phyloP scores from a whole-genome alignment of 2,329 filamentous ascomycete species.

The Pyricularia grisea region DNA sequence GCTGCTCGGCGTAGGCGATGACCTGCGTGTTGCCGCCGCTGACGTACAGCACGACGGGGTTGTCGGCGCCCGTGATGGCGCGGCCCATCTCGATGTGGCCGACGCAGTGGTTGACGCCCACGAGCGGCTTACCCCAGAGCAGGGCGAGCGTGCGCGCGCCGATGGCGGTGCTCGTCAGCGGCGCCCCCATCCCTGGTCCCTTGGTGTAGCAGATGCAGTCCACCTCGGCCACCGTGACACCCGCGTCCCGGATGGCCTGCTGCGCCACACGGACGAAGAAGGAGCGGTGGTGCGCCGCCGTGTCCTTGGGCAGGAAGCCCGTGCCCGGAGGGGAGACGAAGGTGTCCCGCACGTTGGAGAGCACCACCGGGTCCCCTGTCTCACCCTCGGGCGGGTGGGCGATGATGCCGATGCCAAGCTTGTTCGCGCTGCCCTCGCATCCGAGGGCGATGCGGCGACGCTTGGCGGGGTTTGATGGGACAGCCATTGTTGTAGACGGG shows the following conservation, averaged over 20 bases:
- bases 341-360: conserved; percentile 91
- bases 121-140: conserved; percentile 79
- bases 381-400: conserved; percentile 48
- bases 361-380: conserved; percentile 49
- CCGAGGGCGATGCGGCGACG: conserved; percentile 45
- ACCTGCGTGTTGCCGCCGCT: conserved; percentile 96
- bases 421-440: conserved; percentile 92
- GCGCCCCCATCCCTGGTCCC: conserved; percentile 94
- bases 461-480: conserved; percentile 10
- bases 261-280: conserved; percentile 79
- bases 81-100: conserved; percentile 99
- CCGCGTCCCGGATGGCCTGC: conserved; percentile 64
- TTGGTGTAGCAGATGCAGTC: conserved; percentile 94
- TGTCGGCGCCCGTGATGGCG: conserved; percentile 77
- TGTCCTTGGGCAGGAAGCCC: conserved; percentile 95
- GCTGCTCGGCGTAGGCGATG: conserved; percentile 87
- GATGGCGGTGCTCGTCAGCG: conserved; percentile 76
- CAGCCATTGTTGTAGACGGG: neutral
- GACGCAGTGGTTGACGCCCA: conserved; percentile 96
- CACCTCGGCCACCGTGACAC: conserved; percentile 53
- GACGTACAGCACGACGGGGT: conserved; percentile 94
- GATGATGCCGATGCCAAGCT: conserved; percentile 90
- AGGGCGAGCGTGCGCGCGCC: conserved; percentile 70
- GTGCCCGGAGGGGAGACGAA: conserved; percentile 86
- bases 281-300: conserved; percentile 79